These are phyloP conservation scores for Corinectria fuckeliana DNA, from an alignment of 2,329 filamentous ascomycete genomes.

Conservation along the genomic window DNA sequence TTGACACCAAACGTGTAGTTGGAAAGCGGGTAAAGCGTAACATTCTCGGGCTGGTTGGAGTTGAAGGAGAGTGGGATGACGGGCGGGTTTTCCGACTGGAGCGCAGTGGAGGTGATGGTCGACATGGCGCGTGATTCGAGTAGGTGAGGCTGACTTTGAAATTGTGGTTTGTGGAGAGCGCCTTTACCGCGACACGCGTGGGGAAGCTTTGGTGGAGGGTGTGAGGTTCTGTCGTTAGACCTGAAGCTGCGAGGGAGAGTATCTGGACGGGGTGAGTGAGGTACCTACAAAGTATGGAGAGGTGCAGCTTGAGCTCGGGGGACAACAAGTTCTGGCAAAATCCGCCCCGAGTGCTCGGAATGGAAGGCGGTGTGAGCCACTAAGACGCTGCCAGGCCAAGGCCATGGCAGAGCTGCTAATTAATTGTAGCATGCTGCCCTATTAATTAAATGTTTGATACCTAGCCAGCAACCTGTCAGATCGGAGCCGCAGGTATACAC, in stretches of 20 bases:
- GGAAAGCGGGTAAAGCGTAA: conserved; percentile 91
- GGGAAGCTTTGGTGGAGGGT: neutral
- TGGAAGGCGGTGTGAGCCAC: conserved; percentile 22
- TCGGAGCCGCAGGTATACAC: no score
- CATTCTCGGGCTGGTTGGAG: conserved; percentile 85
- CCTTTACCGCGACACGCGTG: neutral
- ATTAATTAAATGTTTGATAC: no score
- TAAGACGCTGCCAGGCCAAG: neutral
- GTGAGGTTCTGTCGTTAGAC: neutral
- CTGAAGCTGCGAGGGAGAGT: neutral
- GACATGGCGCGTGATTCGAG: conserved; percentile 69
- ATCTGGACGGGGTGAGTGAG: neutral
- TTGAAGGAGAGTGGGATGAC: conserved; percentile 84
- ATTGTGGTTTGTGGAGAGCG: neutral
- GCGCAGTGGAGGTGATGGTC: conserved; percentile 76
- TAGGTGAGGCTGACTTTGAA: neutral
- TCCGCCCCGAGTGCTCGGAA: conserved; percentile 1
- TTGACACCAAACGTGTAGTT: conserved; percentile 99
- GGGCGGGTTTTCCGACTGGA: conserved; percentile 81
- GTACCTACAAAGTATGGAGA: no score
- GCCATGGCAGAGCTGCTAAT: neutral
- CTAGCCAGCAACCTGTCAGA: no score
- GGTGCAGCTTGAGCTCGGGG: conserved; percentile 4
- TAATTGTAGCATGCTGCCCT: no score
- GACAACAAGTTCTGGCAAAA: conserved; percentile 20